Conservation (phyloP, 2,329 filamentous ascomycete species). For the Trichocomaceae sp. region DNA sequence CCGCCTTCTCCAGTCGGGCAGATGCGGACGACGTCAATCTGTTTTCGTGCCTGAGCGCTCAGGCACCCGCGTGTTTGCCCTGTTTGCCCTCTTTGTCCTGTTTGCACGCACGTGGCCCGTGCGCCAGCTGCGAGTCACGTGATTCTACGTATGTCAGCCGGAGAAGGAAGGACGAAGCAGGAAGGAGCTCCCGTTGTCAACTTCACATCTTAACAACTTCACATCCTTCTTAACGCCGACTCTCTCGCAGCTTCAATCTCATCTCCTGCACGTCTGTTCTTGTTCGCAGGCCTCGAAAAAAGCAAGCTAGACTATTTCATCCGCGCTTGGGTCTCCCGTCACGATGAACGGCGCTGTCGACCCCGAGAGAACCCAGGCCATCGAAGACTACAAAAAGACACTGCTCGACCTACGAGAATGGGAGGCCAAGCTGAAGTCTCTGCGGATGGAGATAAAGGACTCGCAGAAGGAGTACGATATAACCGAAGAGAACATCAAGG, state of each 20-base stretch:
- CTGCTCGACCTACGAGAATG: constrained; percentile 94
- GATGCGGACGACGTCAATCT: constrained; percentile 17
- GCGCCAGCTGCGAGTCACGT: constrained; percentile 6
- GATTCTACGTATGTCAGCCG: constrained; percentile 5
- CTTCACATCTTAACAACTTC: too few species aligned
- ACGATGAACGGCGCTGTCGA: constrained; percentile 40
- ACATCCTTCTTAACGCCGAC: too few species aligned
- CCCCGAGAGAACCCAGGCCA: constrained; percentile 58
- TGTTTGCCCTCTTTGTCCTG: constrained; percentile 8
- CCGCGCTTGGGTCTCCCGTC: constrained; percentile 12
- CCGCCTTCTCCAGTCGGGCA: constrained; percentile 30
- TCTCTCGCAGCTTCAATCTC: neutral
- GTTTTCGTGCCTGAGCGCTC: constrained; percentile 2
- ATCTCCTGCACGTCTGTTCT: neutral
- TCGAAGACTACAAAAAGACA: constrained; percentile 71
- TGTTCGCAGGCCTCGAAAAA: neutral
- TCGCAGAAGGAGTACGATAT: constrained; percentile 91
- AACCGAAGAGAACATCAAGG: constrained; percentile 99
- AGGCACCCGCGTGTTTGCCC: constrained; percentile 1
- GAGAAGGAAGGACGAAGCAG: constrained; percentile 1
- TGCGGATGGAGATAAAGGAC: constrained; percentile 93
- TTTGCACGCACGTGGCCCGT: constrained; percentile 7
- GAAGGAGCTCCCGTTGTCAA: too few species aligned
- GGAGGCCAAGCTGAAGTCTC: constrained; percentile 93
- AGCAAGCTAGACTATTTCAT: neutral